These are phyloP conservation scores for Oryza meridionalis DNA, from an alignment of 176 grass and related monocot species.

Conservation along the genomic window DNA sequence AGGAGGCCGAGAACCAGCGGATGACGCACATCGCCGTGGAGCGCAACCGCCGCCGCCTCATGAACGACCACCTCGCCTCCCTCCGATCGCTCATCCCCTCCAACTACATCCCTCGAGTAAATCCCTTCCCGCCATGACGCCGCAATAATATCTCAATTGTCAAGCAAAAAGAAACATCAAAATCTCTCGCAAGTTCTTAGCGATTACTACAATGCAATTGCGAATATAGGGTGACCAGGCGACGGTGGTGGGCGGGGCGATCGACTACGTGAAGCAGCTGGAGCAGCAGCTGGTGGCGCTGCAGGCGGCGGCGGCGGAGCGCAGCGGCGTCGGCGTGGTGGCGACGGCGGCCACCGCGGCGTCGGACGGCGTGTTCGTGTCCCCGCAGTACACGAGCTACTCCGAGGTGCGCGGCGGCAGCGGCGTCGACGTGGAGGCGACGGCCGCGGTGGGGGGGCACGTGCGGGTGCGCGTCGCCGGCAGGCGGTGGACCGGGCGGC, in stretches of 20 bases:
- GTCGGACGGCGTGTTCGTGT: conserved; percentile 72
- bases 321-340: background rate
- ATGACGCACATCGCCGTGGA: conserved; percentile 95
- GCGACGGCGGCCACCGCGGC: conserved; percentile 25
- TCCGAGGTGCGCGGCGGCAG: conserved; percentile 32
- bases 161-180: background rate
- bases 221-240: conserved; percentile 82
- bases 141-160: background rate
- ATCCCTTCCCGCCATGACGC: background rate
- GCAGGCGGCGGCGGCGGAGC: conserved; percentile 51
- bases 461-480: conserved; percentile 79
- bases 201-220: background rate
- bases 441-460: conserved; percentile 71
- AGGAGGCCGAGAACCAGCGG: conserved; percentile 90
- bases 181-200: background rate
- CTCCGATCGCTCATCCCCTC: conserved; percentile 85
- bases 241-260: conserved; percentile 84
- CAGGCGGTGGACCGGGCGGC: conserved; percentile 49
- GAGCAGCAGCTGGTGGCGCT: conserved; percentile 87
- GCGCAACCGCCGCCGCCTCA: conserved; percentile 94
- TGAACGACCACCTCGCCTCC: conserved; percentile 89
- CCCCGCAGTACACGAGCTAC: conserved; percentile 87
- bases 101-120: conserved; percentile 73
- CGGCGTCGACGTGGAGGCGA: conserved; percentile 64
- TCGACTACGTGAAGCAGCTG: conserved; percentile 94